Evolutionary conservation across 2,329 filamentous ascomycete genomes (phyloP), one percentile per base, ranked within the genome.

Genomic region (Cordyceps fumosorosea): DNA sequence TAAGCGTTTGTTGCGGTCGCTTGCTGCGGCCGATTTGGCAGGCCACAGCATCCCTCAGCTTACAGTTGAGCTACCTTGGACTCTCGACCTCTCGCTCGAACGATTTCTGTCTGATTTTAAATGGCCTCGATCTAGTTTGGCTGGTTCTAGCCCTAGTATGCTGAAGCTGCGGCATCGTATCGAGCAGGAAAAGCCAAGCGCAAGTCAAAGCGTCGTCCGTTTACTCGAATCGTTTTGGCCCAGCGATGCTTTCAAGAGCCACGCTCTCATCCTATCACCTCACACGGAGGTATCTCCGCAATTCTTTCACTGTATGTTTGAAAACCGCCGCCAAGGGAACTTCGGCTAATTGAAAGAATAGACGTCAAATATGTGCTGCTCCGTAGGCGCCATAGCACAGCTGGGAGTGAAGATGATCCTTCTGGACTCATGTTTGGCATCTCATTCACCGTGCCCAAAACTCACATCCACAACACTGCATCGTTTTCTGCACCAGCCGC

Each of bases 221-320:
- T 90, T 93, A 63, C 77, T 96, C 5, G 93, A 98, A 76, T 89
- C 90, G 0, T 96, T 96, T 73, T 98, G 92, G 81, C 93, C 95
- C 2, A 76, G 79, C 3, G 79, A 85, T 63, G 79, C 85, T 5
- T 71, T 74, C 2, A 75, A 84, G 58, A 87, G 88, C 11, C 91
- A 97, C 72, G 84, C 96, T 2, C 80, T 99, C n/a, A 76, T 97
- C 2, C 82, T 99, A 6, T 93, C 91, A 5, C 85, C 93, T 1
- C 87, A 96, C 67, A 84, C 83, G 1, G 90, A 98, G 72, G 75
- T 98, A 0, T 89, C 90, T 0, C 86, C 88, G 1, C 83, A 89
- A 1, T 98, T 91, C 71, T 93, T 89, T 65, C 91, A 96, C 65
- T 96, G 83, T 84, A 73, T 70, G 81, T 67, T 24, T 37, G 18